Percentiles rank a stretch among this genome's conserved stretches.
Conservation (phyloP, 495 filamentous ascomycete species). For the Neurospora hispaniola region DNA sequence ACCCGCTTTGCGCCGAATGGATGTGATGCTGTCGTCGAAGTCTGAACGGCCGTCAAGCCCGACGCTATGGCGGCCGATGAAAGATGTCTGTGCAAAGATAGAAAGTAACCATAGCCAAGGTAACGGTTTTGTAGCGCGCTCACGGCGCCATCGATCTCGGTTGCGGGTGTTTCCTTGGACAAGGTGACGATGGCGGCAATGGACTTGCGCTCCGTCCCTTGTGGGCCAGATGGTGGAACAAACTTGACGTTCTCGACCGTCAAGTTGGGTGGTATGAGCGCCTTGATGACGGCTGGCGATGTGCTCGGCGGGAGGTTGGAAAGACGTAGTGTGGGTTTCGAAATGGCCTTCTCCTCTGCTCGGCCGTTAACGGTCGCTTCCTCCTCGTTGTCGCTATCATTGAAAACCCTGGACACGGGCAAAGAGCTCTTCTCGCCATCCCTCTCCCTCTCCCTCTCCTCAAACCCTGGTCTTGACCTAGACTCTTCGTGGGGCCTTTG, state of each 20-base stretch:
- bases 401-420: constrained; percentile 30
- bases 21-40: constrained; percentile 45
- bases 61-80: constrained; percentile 67
- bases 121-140: constrained; percentile 75
- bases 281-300: constrained; percentile 63
- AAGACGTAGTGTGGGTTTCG: constrained; percentile 82
- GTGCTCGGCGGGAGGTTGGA: constrained; percentile 50
- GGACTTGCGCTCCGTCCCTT: constrained; percentile 59
- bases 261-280: constrained; percentile 55
- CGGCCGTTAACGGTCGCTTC: constrained; percentile 19
- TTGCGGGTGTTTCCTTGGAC: constrained; percentile 71
- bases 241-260: constrained; percentile 71
- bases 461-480: constrained; percentile 25
- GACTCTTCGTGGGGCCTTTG: constrained; percentile 25
- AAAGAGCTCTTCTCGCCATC: constrained; percentile 14
- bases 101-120: constrained; percentile 76
- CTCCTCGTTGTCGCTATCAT: constrained; percentile 37
- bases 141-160: constrained; percentile 75
- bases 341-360: constrained; percentile 60
- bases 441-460: constrained; percentile 17
- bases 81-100: constrained; percentile 70
- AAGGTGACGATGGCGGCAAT: constrained; percentile 76
- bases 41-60: constrained; percentile 38
- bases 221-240: constrained; percentile 34
- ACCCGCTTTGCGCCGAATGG: constrained; percentile 81